Conservation (phyloP, 2,329 filamentous ascomycete species). For the Tolypocladium inflatum region DNA sequence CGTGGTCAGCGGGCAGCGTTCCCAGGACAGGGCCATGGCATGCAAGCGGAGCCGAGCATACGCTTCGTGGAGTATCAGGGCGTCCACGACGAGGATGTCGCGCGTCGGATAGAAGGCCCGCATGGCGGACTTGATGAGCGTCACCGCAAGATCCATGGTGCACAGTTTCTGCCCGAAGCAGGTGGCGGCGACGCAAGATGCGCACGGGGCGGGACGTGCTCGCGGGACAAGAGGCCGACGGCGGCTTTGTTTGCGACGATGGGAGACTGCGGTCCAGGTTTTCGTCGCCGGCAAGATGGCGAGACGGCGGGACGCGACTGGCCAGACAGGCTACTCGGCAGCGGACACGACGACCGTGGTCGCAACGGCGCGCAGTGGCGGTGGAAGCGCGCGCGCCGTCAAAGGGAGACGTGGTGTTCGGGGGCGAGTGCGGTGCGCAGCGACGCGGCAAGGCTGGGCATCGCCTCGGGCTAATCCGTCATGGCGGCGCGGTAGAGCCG, state of each 20-base stretch:
- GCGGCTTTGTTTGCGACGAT: background rate
- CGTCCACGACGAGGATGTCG: conserved; percentile 77
- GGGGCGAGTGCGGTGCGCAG: background rate
- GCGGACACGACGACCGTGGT: background rate
- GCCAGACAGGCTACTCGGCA: background rate
- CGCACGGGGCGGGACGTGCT: background rate
- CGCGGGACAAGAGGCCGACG: background rate
- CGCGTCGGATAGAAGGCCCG: conserved; percentile 82
- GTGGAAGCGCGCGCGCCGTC: background rate
- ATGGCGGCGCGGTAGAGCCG: background rate
- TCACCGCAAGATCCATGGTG: conserved; percentile 50
- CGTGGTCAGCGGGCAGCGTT: background rate
- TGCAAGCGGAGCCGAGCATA: conserved; percentile 33
- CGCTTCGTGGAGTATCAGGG: conserved; percentile 72
- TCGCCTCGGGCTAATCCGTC: background rate
- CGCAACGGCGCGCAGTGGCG: background rate
- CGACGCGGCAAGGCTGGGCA: background rate
- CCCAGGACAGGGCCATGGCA: background rate
- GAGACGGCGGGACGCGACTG: background rate
- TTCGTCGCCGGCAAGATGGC: background rate
- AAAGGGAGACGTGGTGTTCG: background rate
- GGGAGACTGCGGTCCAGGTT: background rate
- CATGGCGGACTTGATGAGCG: conserved; percentile 75
- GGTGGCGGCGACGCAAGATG: background rate
- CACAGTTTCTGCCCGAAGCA: background rate